A percentile compares a stretch with the other conserved stretches of the same genome.
These are phyloP conservation scores for Solioccasus polychromus DNA, from an alignment of 768 basidiomycete genomes.

Conservation along the genomic window DNA sequence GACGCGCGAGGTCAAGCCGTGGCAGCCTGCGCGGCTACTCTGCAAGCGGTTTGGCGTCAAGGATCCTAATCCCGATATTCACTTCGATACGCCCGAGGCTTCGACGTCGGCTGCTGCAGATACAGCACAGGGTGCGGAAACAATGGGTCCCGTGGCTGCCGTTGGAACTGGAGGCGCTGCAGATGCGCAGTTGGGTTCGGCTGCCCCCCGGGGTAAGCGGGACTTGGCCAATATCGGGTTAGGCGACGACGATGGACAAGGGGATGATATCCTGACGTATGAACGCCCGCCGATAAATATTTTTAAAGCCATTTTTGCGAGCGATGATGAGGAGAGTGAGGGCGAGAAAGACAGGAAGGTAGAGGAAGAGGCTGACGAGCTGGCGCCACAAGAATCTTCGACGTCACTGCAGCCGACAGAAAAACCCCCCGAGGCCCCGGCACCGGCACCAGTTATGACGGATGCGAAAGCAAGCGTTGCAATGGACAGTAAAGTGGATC, in stretches of 20 bases:
- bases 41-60: constrained; percentile 94
- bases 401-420: constrained; percentile 3
- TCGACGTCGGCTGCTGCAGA: constrained; percentile 21
- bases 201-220: constrained; percentile 33
- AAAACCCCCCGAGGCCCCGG: not conserved
- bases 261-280: constrained; percentile 84
- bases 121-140: constrained; percentile 5
- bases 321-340: constrained; percentile 85
- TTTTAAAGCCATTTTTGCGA: constrained; percentile 98
- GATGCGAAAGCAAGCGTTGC: not conserved
- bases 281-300: constrained; percentile 86
- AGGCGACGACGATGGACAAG: constrained; percentile 91
- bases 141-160: not conserved
- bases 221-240: constrained; percentile 82
- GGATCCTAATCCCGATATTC: constrained; percentile 70
- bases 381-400: constrained; percentile 13
- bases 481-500: constrained; percentile 40
- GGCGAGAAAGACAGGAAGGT: constrained; percentile 50
- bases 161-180: not conserved
- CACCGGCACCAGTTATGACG: not conserved
- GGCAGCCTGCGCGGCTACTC: constrained; percentile 81
- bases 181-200: not conserved
- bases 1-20: constrained; percentile 71
- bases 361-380: constrained; percentile 12
- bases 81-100: constrained; percentile 30